A percentile compares a stretch with the other conserved stretches of the same genome.
Conservation (phyloP, 2,329 filamentous ascomycete genomes). For the Chalaropsis thielavioides region DNA sequence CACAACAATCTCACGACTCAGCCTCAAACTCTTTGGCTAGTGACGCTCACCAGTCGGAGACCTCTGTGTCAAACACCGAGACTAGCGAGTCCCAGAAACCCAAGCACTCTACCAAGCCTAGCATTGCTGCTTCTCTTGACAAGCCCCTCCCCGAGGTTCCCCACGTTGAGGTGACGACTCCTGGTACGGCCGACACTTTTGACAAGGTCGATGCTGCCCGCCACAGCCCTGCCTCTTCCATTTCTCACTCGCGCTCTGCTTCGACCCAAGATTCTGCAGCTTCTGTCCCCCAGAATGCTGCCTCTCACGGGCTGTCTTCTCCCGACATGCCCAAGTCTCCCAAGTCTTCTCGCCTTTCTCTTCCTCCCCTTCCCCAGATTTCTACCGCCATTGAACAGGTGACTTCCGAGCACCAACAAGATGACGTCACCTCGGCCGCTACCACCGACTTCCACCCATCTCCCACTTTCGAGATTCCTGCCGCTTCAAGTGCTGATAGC, state of each 20-base stretch:
- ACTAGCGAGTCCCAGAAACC: slow-evolving; percentile 18
- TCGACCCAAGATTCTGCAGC: slow-evolving; percentile 32
- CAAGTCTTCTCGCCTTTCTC: slow-evolving; percentile 30
- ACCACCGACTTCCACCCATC: slow-evolving; percentile 34
- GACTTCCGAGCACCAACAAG: slow-evolving; percentile 30
- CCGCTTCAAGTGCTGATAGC: slow-evolving; percentile 62
- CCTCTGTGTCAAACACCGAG: neutral
- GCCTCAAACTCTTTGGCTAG: slow-evolving; percentile 10
- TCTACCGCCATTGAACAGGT: slow-evolving; percentile 38
- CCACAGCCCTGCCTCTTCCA: neutral
- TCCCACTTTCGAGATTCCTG: slow-evolving; percentile 53
- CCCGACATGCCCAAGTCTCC: slow-evolving; percentile 1
- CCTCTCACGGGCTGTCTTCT: neutral
- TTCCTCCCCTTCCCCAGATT: slow-evolving; percentile 44
- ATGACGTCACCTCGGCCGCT: slow-evolving; percentile 11
- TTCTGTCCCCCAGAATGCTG: neutral
- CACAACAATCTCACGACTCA: slow-evolving; percentile 21
- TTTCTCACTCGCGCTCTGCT: slow-evolving; percentile 24
- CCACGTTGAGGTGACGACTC: slow-evolving; percentile 29
- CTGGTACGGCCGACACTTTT: slow-evolving; percentile 24
- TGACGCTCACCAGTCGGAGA: neutral
- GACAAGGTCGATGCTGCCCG: neutral
- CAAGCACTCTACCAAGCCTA: slow-evolving; percentile 26
- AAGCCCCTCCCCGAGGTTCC: slow-evolving; percentile 57
- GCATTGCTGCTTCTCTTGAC: slow-evolving; percentile 35